A percentile compares a stretch with the other conserved stretches of the same genome.
Conservation (phyloP, 1,139 yeast genomes). For the Debaryomyces nepalensis region DNA sequence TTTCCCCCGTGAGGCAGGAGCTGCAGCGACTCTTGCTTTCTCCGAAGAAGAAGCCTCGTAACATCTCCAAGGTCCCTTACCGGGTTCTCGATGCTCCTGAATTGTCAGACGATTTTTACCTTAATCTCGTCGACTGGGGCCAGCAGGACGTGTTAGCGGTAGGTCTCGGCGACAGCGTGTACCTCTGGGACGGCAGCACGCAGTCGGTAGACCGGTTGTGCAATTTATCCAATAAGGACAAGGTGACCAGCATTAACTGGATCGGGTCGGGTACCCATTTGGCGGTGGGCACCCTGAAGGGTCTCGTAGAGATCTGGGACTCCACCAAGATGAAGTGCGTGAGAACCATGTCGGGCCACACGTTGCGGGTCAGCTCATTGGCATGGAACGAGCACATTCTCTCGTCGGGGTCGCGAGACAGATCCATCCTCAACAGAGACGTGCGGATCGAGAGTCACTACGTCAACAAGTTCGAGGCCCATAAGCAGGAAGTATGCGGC, state of each 20-base stretch:
- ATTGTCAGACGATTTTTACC: constrained; percentile 88
- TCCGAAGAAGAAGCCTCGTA: constrained; percentile 80
- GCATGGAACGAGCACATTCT: constrained; percentile 95
- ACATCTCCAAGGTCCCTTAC: constrained; percentile 84
- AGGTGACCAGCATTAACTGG: constrained; percentile 88
- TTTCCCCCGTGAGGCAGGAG: constrained; percentile 89
- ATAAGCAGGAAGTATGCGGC: constrained; percentile 96
- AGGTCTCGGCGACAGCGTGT: constrained; percentile 86
- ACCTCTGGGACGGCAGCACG: constrained; percentile 87
- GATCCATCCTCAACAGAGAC: constrained; percentile 85
- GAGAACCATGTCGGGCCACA: constrained; percentile 92
- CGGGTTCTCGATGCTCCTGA: constrained; percentile 97
- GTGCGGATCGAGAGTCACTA: constrained; percentile 87
- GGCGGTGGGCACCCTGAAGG: constrained; percentile 88
- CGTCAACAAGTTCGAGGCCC: constrained; percentile 70
- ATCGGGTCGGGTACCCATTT: constrained; percentile 91
- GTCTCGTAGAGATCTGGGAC: constrained; percentile 95
- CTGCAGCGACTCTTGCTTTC: constrained; percentile 78
- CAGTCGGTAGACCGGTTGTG: constrained; percentile 86
- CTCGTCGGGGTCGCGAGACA: constrained; percentile 86
- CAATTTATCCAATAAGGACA: constrained; percentile 64
- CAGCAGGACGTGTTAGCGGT: constrained; percentile 87
- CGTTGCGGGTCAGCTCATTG: constrained; percentile 79
- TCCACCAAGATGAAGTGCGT: constrained; percentile 83
- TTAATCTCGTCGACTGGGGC: constrained; percentile 96